Percentiles rank a stretch among this genome's conserved stretches.
Conservation (phyloP, 2,329 filamentous ascomycete genomes). For the Fusarium sp. region DNA sequence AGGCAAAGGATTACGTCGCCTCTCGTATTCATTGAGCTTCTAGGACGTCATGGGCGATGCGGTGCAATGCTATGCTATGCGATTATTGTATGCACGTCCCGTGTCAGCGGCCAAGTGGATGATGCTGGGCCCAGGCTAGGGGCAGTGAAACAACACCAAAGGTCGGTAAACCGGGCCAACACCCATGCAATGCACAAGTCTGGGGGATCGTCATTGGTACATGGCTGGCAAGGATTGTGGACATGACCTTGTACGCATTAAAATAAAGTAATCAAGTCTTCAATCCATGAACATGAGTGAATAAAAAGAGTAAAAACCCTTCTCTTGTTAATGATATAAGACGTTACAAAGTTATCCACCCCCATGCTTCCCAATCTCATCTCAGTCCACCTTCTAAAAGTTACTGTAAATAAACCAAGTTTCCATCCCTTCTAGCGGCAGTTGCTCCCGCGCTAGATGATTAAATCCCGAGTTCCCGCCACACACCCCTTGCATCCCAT, state of each 20-base stretch:
- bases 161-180: neutral
- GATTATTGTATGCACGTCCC: neutral
- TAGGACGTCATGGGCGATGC: neutral
- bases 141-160: neutral
- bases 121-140: neutral
- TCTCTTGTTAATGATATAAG: neutral
- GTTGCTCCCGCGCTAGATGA: slow-evolving; percentile 6
- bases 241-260: neutral
- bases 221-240: neutral
- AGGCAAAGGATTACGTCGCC: neutral
- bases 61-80: neutral
- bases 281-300: neutral
- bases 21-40: neutral
- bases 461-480: slow-evolving; percentile 7
- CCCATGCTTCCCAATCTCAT: neutral
- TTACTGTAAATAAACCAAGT: neutral
- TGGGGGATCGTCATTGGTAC: neutral
- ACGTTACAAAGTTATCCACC: neutral
- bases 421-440: neutral
- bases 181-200: neutral
- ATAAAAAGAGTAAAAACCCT: neutral
- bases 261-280: neutral
- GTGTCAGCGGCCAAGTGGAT: neutral
- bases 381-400: neutral
- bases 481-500: neutral